Evolutionary conservation across 1,284 basidiomycete species (phyloP).

Genomic region (Gastroboletus turbinatus): DNA sequence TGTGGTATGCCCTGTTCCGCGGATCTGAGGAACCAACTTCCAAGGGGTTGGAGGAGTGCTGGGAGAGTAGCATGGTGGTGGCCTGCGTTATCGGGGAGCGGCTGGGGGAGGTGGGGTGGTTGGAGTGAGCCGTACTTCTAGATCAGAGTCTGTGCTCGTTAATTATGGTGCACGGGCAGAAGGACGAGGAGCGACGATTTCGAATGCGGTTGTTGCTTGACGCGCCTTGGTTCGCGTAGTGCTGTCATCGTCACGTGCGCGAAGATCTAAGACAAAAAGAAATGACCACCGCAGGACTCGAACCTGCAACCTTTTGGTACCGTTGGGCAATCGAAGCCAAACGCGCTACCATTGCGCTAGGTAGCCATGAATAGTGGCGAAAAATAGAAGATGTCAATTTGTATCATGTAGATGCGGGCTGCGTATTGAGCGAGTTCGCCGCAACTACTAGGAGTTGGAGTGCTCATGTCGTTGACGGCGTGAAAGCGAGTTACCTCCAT

Average conservation of each 20-base stretch:
- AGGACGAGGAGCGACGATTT: not conserved
- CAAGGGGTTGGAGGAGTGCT: slow-evolving; percentile 77
- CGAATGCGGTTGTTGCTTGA: not conserved
- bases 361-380: slow-evolving; percentile 32
- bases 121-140: not conserved
- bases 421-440: slow-evolving; percentile 72
- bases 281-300: slow-evolving; percentile 77
- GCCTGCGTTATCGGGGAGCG: slow-evolving; percentile 21
- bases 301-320: slow-evolving; percentile 85
- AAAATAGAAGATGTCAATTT: not conserved
- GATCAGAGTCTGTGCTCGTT: not conserved
- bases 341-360: slow-evolving; percentile 70
- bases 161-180: not conserved
- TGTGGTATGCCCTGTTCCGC: slow-evolving; percentile 49
- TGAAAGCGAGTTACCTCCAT: slow-evolving; percentile 32
- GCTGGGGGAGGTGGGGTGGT: not conserved
- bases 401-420: slow-evolving; percentile 47
- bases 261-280: slow-evolving; percentile 12
- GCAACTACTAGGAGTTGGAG: slow-evolving; percentile 16
- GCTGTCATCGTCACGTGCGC: slow-evolving; percentile 15
- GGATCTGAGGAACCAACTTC: slow-evolving; percentile 67
- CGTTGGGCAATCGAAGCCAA: slow-evolving; percentile 75
- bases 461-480: slow-evolving; percentile 33
- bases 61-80: slow-evolving; percentile 49
- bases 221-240: slow-evolving; percentile 14